Conservation (phyloP, 2,329 filamentous ascomycete genomes). For the Penicillium concentricum region DNA sequence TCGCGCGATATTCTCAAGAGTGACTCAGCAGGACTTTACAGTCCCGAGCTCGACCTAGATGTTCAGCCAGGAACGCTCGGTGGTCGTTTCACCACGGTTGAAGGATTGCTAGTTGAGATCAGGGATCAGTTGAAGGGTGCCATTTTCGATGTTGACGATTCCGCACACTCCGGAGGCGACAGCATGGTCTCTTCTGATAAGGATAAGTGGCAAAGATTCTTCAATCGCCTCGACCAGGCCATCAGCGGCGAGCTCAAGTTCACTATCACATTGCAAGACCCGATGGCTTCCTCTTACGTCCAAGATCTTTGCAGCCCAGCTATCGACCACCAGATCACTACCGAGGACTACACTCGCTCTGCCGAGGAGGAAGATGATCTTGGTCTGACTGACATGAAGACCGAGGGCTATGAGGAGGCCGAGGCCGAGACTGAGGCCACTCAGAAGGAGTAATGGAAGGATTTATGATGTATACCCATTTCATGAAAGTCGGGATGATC, state of each 20-base stretch:
- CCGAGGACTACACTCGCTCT: constrained; percentile 81
- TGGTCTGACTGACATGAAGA: constrained; percentile 88
- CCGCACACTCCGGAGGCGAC: constrained; percentile 65
- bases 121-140: constrained; percentile 83
- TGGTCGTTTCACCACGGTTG: constrained; percentile 93
- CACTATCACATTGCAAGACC: constrained; percentile 79
- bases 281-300: constrained; percentile 88
- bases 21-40: constrained; percentile 83
- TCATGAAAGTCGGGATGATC: constrained; percentile 23
- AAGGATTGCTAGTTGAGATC: constrained; percentile 76
- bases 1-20: constrained; percentile 93
- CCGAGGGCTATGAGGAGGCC: constrained; percentile 75
- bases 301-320: constrained; percentile 79
- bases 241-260: constrained; percentile 80
- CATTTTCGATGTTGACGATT: constrained; percentile 74
- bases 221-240: constrained; percentile 70
- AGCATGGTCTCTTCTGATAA: constrained; percentile 68
- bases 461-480: constrained; percentile 18
- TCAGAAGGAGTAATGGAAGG: constrained; percentile 25
- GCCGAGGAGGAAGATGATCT: constrained; percentile 92
- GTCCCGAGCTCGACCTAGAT: constrained; percentile 75
- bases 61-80: constrained; percentile 77
- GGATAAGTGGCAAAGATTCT: constrained; percentile 77
- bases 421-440: constrained; percentile 12
- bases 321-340: constrained; percentile 77